These are phyloP conservation scores for Eucalyptus sp. DNA, from an alignment of 345 rosid species.

Conservation along the genomic window DNA sequence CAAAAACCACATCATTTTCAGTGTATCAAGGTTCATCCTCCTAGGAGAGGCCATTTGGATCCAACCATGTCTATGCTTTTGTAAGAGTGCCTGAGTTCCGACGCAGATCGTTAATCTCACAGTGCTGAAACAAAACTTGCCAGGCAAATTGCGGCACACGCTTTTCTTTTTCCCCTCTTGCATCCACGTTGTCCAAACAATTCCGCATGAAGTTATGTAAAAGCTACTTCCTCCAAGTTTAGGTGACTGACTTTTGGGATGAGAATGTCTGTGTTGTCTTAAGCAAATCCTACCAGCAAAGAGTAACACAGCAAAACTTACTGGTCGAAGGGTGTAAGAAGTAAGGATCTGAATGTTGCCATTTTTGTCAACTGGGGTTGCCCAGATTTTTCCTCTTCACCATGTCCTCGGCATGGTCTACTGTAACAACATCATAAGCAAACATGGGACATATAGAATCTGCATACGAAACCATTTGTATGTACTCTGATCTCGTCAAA, in stretches of 20 bases:
- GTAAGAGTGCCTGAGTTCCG: background rate
- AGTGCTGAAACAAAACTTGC: background rate
- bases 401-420: conserved; percentile 99
- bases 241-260: background rate
- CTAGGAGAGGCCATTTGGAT: background rate
- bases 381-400: conserved; percentile 85
- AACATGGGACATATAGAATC: background rate
- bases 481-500: background rate
- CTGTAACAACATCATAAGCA: conserved; percentile 18
- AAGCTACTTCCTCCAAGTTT: background rate
- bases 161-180: background rate
- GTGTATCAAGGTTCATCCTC: background rate
- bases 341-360: conserved; percentile 83
- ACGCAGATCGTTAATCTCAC: background rate
- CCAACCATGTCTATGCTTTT: background rate
- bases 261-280: background rate
- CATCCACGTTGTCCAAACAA: background rate
- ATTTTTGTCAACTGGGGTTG: conserved; percentile 60
- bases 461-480: background rate
- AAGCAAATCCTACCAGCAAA: background rate
- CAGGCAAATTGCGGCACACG: background rate
- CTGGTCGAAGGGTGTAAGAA: conserved; percentile 88
- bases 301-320: conserved; percentile 17
- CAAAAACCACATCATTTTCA: background rate
- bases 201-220: background rate